phyloP scores from a whole-genome alignment of 116 monocot species.

The Iris pallida region DNA sequence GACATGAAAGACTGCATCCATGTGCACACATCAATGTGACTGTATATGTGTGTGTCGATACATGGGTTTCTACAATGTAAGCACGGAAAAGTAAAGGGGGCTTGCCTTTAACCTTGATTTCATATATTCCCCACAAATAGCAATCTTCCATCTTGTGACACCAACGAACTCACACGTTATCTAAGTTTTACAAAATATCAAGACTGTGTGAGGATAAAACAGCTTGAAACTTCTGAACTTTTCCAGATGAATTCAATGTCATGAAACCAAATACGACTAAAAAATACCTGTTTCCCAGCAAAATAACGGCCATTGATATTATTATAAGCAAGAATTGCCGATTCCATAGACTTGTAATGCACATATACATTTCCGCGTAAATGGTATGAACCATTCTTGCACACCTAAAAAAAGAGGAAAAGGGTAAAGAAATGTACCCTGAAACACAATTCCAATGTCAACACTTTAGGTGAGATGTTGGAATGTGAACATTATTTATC shows the following conservation, averaged over 20 bases:
- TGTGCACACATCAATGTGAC: background rate
- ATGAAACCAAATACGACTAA: too few relatives aligned
- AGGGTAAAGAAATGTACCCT: conserved; percentile 16
- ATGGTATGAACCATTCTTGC: conserved; percentile 87
- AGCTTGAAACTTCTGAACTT: background rate
- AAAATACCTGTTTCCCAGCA: conserved; percentile 89
- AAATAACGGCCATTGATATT: conserved; percentile 89
- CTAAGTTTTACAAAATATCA: conserved; percentile 20
- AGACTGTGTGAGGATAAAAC: background rate
- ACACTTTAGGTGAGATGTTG: background rate
- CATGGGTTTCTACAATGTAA: background rate
- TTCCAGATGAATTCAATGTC: conserved; percentile 3
- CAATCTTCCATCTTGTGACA: conserved; percentile 88
- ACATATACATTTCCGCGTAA: conserved; percentile 95
- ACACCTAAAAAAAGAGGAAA: conserved; percentile 54
- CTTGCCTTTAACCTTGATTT: conserved; percentile 83
- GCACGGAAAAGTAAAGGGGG: background rate
- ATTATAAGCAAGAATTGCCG: conserved; percentile 77
- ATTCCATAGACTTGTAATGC: conserved; percentile 82
- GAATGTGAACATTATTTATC: background rate
- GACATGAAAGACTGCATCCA: background rate
- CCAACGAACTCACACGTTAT: conserved; percentile 82
- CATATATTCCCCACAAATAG: conserved; percentile 96
- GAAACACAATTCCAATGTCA: background rate
- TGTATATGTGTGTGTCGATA: background rate